Evolutionary conservation across 2,329 filamentous ascomycete species (phyloP).

Genomic region (Exophiala sp.): DNA sequence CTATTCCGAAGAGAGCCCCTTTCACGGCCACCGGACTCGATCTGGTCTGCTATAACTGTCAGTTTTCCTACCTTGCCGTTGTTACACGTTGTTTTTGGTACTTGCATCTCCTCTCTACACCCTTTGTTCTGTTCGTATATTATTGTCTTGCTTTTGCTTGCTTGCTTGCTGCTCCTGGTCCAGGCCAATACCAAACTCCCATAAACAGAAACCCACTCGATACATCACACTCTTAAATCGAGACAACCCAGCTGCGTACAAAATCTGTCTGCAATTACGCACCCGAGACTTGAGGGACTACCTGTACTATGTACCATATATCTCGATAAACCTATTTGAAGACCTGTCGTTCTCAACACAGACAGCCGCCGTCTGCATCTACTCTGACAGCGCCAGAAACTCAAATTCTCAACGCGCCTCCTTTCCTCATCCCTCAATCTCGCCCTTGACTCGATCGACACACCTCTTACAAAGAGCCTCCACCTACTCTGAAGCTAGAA

Average conservation of each 20-base stretch:
- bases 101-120: slow-evolving; percentile 13
- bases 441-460: slow-evolving; percentile 22
- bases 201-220: slow-evolving; percentile 11
- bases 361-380: slow-evolving; percentile 10
- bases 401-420: slow-evolving; percentile 25
- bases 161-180: slow-evolving; percentile 10
- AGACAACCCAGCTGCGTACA: slow-evolving; percentile 16
- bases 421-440: slow-evolving; percentile 21
- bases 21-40: background rate
- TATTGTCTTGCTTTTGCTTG: slow-evolving; percentile 15
- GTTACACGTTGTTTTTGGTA: slow-evolving; percentile 10
- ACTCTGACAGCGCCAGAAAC: slow-evolving; percentile 21
- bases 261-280: slow-evolving; percentile 22
- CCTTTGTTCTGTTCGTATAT: slow-evolving; percentile 16
- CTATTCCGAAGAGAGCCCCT: slow-evolving; percentile 7
- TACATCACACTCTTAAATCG: slow-evolving; percentile 14
- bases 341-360: slow-evolving; percentile 15
- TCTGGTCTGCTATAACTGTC: slow-evolving; percentile 11
- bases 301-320: slow-evolving; percentile 17
- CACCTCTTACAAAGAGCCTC: slow-evolving; percentile 14
- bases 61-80: slow-evolving; percentile 12
- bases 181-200: slow-evolving; percentile 13
- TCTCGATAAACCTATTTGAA: slow-evolving; percentile 4
- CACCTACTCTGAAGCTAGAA: slow-evolving; percentile 6
- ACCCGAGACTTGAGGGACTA: slow-evolving; percentile 24